Evolutionary conservation across 2,329 filamentous ascomycete species (phyloP), one percentile per base, ranked within the genome.

Genomic region (Colletotrichum limetticola): DNA sequence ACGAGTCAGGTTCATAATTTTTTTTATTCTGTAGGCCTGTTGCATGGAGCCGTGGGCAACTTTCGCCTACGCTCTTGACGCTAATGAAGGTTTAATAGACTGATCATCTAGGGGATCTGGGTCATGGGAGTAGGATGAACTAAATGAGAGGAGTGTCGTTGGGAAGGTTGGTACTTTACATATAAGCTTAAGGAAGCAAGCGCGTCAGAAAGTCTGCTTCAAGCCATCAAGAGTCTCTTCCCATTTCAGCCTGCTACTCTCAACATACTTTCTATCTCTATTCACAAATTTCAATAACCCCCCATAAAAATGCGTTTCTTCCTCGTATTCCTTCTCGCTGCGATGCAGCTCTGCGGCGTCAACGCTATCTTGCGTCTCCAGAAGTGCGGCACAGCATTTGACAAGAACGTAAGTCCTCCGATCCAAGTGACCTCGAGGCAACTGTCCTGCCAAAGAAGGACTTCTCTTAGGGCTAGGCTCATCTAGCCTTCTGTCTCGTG

Each of bases 391-490:
- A 63, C 60, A 3, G 5, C 12, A 19, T 32, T 16, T 19, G 56
- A 56, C 30, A 14, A n/a, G 4, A 22, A 53, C 2, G 65, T 67
- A 5, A 67, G 56, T 60, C 5, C 11, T 16, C n/a, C n/a, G 1
- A 19, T 3, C 56, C 16, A 19, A 42, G 3, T 26, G 1, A 16
- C 26, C 42, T 1, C 7, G 4, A 49, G 19, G 19, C 42, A 19
- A 19, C 19, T 46, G 0, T 46, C 7, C 42, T 19, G 6, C 16
- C 19, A 1, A 0, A 8, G 19, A 0, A 49, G 11, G 7, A 22
- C 0, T 3, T 9, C 19, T 2, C 8, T 5, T 3, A 2, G n/a
- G 4, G 19, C 16, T 22, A 4, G 8, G 19, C 3, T 0, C 4
- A 22, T 22, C 19, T n/a, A 9, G 19, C 4, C 19, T 49, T 49